Conservation (phyloP, 2,329 filamentous ascomycete genomes). For the Pseudodiploospora longispora region DNA sequence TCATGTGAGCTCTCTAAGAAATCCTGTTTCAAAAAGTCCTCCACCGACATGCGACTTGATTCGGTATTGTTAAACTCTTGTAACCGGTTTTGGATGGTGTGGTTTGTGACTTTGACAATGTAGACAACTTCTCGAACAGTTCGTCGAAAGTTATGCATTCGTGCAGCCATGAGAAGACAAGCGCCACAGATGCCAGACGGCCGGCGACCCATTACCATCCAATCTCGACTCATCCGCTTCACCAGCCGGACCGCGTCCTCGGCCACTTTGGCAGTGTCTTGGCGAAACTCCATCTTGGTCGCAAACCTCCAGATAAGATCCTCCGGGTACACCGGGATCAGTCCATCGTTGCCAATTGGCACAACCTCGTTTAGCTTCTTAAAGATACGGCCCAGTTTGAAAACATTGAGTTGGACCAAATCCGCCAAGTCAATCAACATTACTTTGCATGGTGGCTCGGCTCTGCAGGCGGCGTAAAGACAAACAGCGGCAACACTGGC, state of each 20-base stretch:
- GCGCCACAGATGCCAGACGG: constrained; percentile 92
- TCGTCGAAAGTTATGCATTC: constrained; percentile 96
- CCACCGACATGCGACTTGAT: constrained; percentile 75
- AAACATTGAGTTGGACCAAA: constrained; percentile 75
- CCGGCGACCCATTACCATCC: constrained; percentile 91
- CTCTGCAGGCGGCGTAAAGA: constrained; percentile 80
- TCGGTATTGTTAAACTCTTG: constrained; percentile 87
- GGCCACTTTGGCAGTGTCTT: constrained; percentile 73
- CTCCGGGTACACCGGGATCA: constrained; percentile 71
- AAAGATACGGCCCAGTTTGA: constrained; percentile 83
- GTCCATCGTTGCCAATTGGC: constrained; percentile 57
- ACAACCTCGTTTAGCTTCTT: constrained; percentile 70
- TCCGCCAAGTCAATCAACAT: constrained; percentile 97
- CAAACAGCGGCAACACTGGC: constrained; percentile 84
- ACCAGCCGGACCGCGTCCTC: constrained; percentile 82
- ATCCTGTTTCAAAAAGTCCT: constrained; percentile 69
- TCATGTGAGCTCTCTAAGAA: constrained; percentile 68
- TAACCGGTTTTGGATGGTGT: constrained; percentile 84
- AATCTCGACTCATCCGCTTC: constrained; percentile 89
- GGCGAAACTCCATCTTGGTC: constrained; percentile 81
- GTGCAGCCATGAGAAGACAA: constrained; percentile 85
- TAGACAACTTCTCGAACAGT: constrained; percentile 95
- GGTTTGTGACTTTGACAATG: constrained; percentile 90
- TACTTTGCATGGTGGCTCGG: constrained; percentile 68
- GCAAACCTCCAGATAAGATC: constrained; percentile 89